Evolutionary conservation across 352 stramenopile genomes (phyloP).

Genomic region (Poterioochromonas sp.): DNA sequence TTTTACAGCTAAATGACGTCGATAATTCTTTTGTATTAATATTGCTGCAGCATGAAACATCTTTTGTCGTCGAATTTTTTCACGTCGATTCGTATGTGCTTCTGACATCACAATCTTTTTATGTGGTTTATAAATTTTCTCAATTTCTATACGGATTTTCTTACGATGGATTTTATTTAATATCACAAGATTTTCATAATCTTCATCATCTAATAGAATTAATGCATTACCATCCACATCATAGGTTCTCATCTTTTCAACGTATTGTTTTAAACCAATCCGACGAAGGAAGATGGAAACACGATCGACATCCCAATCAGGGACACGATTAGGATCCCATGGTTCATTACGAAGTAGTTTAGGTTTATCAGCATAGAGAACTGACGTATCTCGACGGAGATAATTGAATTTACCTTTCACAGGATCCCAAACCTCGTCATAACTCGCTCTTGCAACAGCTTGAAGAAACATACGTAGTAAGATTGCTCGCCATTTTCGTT

Average conservation of each 20-base stretch:
- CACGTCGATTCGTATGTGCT: neutral
- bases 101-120: neutral
- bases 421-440: conserved; percentile 24
- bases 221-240: conserved; percentile 24
- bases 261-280: conserved; percentile 13
- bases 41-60: neutral
- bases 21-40: neutral
- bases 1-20: neutral
- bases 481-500: conserved; percentile 30
- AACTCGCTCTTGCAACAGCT: neutral
- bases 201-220: conserved; percentile 24
- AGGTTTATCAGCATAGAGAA: neutral
- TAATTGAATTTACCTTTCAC: conserved; percentile 13
- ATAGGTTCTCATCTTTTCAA: conserved; percentile 1
- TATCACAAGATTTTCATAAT: conserved; percentile 19
- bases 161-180: neutral
- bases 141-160: conserved; percentile 28
- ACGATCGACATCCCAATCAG: conserved; percentile 6
- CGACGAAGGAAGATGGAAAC: neutral
- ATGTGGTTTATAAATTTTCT: neutral
- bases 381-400: neutral
- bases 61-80: neutral
- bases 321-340: conserved; percentile 19
- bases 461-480: neutral
- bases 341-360: neutral